Conservation (phyloP, 1,284 basidiomycete genomes). For the Bjerkandera adusta region DNA sequence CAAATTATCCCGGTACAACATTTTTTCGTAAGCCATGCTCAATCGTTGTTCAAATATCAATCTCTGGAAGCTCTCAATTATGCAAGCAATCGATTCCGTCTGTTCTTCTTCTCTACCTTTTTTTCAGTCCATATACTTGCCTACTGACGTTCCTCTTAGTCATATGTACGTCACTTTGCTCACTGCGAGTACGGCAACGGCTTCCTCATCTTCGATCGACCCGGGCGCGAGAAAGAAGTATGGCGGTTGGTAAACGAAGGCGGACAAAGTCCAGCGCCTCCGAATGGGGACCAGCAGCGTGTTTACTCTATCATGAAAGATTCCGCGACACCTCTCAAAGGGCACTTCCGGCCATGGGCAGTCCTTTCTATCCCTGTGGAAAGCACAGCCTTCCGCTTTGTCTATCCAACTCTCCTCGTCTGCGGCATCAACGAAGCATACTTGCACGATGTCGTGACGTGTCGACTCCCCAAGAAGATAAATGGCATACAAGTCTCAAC, state of each 20-base stretch:
- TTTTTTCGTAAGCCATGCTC: no score
- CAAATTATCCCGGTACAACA: no score
- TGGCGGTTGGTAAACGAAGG: conserved; percentile 51
- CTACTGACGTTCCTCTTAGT: conserved; percentile 30
- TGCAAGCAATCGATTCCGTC: no score
- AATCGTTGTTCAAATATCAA: no score
- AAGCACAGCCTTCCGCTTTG: conserved; percentile 63
- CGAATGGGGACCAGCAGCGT: conserved; percentile 35
- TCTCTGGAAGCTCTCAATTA: no score
- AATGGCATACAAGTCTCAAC: conserved; percentile 35
- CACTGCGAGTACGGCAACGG: conserved; percentile 76
- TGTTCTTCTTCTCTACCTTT: background rate
- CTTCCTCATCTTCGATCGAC: conserved; percentile 66
- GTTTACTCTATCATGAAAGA: conserved; percentile 19
- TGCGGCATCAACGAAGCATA: conserved; percentile 43
- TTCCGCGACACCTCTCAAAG: conserved; percentile 20
- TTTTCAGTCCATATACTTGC: background rate
- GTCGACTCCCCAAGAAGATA: conserved; percentile 44
- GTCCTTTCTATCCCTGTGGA: conserved; percentile 43
- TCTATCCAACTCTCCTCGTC: conserved; percentile 61
- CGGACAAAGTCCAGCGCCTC: conserved; percentile 25
- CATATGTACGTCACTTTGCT: conserved; percentile 52
- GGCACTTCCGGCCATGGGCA: conserved; percentile 60
- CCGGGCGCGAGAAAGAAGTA: conserved; percentile 57
- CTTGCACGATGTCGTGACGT: conserved; percentile 59